These are phyloP conservation scores for Pythium coloratum DNA, from an alignment of 352 stramenopile genomes.

Conservation along the genomic window DNA sequence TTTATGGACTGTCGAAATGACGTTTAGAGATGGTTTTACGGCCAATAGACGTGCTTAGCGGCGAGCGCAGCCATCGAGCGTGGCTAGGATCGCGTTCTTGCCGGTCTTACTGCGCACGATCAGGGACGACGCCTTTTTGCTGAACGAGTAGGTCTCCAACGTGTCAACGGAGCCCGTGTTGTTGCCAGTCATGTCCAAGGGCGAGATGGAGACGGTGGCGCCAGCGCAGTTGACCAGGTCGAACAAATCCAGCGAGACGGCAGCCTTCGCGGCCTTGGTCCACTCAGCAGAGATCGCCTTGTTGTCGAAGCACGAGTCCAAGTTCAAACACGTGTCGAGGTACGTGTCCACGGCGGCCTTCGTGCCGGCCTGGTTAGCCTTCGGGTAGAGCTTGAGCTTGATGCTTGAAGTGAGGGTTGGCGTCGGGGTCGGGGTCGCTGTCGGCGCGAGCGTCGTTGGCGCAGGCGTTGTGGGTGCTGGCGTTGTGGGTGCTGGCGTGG, in stretches of 20 bases:
- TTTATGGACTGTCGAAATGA: not conserved
- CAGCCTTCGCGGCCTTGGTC: not conserved
- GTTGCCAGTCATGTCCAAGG: not conserved
- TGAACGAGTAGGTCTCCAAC: not conserved
- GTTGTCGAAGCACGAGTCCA: slow-evolving; percentile 1
- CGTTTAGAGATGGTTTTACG: too few relatives aligned
- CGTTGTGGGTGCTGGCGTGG: not conserved
- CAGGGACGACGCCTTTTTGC: not conserved
- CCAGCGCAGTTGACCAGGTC: not conserved
- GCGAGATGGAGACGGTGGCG: not conserved
- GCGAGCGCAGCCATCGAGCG: not conserved
- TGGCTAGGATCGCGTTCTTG: not conserved
- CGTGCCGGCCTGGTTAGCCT: not conserved
- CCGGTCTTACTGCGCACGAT: not conserved
- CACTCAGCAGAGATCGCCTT: not conserved
- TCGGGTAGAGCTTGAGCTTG: not conserved
- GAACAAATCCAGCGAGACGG: not conserved
- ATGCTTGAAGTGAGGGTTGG: not conserved
- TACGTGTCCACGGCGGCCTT: not conserved
- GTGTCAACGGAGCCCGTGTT: not conserved
- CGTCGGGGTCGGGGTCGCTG: not conserved
- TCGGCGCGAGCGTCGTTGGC: not conserved
- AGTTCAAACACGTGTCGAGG: not conserved
- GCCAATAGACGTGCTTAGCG: too few relatives aligned
- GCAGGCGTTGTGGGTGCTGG: not conserved